Evolutionary conservation across 2,329 filamentous ascomycete species (phyloP), one percentile per base, ranked within the genome.

Genomic region (Fusarium zealandicum): DNA sequence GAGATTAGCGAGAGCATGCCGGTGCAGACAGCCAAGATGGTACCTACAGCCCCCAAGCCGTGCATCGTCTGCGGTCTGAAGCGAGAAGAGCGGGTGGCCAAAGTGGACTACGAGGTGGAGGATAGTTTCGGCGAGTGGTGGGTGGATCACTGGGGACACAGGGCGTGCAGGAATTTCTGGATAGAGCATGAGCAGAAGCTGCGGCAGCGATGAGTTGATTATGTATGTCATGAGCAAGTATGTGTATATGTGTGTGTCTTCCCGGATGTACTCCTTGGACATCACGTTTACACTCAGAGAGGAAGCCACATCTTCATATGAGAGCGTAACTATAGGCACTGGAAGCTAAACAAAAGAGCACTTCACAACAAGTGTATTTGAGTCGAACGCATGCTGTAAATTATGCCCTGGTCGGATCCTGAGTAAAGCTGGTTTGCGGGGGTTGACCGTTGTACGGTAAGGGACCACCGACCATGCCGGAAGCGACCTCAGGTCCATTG

Each of bases 71-170:
- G 93, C 73, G 93, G 93, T 0, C 74, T 98, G 61, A 95, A 90
- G 76, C 81, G 93, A 60, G 92, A 96, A 33, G 93, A 98, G 75
- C 82, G 93, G 42, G 80, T 97, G 10, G 73, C 77, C 16, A 91
- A 87, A 68, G 83, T 95, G 28, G 92, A 96, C 68, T 78, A 87
- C 45, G 81, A 87, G 20, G 85, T 96, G 8, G 87, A 93, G 66
- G 93, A 98, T 72, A 92, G 90, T 71, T 97, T 97, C 78, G 92
- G 92, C 11, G 93, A 98, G 76, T 98, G 92, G 91, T 98, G 93
- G 93, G 80, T 89, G 35, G 92, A 97, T 38, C 88, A 93, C 72
- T 93, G 92, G 89, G 91, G 89, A 0, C 90, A 93, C 73, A 78
- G 84, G 57, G 83, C 85, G 16, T 98, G 93, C 74, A 85, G 85